A percentile compares a stretch with the other conserved stretches of the same genome.
Conservation (phyloP, 441 rosid genomes). For the Lepidium campestre region DNA sequence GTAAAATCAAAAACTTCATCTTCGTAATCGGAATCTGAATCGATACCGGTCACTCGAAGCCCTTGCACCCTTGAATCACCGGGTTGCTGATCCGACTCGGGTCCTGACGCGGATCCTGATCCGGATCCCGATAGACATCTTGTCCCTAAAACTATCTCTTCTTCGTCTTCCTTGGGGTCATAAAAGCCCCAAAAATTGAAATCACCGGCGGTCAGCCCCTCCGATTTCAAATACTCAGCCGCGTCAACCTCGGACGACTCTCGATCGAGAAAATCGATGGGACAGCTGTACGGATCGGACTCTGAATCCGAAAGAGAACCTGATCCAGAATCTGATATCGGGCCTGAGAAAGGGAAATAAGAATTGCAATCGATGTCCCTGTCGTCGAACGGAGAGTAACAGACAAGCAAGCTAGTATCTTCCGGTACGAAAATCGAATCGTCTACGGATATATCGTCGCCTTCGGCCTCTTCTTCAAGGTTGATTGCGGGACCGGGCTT, state of each 20-base stretch:
- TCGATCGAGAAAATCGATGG: conserved; percentile 19
- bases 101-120: neutral
- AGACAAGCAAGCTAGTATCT: neutral
- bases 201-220: neutral
- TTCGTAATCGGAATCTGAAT: conserved; percentile 33
- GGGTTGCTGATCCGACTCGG: conserved; percentile 17
- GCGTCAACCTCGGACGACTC: conserved; percentile 19
- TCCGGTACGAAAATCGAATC: neutral
- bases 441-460: neutral
- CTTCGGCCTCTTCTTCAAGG: conserved; percentile 20
- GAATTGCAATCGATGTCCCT: conserved; percentile 25
- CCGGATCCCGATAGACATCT: neutral
- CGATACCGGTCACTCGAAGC: conserved; percentile 30
- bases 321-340: conserved; percentile 21
- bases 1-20: conserved; percentile 22
- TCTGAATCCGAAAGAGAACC: conserved; percentile 15
- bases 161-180: conserved; percentile 16
- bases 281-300: conserved; percentile 3
- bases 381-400: conserved; percentile 5
- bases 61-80: conserved; percentile 16
- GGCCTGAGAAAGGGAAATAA: conserved; percentile 26
- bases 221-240: conserved; percentile 17
- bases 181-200: conserved; percentile 29
- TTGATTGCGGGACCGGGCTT: conserved; percentile 13
- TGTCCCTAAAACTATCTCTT: conserved; percentile 18